A percentile compares a stretch with the other conserved stretches of the same genome.
phyloP scores from a whole-genome alignment of 768 basidiomycete species.

The Mycena indigotica region DNA sequence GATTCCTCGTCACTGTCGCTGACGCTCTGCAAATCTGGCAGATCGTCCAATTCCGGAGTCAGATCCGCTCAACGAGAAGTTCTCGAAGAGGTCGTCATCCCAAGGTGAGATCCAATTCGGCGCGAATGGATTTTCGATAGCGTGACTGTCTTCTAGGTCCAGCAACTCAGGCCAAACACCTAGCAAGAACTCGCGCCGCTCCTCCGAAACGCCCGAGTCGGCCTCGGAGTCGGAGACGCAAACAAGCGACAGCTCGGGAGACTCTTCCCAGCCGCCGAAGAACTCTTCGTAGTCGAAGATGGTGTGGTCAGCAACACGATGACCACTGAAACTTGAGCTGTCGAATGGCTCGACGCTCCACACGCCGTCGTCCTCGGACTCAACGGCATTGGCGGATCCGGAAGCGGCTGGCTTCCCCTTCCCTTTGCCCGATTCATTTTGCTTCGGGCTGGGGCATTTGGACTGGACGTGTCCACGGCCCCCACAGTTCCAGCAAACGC shows the following conservation, averaged over 20 bases:
- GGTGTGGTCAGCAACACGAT: background rate
- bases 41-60: background rate
- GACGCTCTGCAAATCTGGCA: background rate
- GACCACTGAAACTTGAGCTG: background rate
- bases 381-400: slow-evolving; percentile 13
- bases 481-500: slow-evolving; percentile 33
- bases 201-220: no score
- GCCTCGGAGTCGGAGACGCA: background rate
- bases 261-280: background rate
- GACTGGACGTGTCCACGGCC: slow-evolving; percentile 27
- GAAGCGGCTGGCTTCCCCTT: slow-evolving; percentile 13
- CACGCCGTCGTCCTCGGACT: slow-evolving; percentile 17
- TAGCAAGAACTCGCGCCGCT: no score
- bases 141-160: background rate
- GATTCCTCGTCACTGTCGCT: background rate
- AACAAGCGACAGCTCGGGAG: background rate
- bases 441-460: slow-evolving; percentile 27
- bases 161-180: background rate
- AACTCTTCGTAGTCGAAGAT: background rate
- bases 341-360: slow-evolving; percentile 1
- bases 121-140: background rate
- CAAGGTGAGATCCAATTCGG: background rate
- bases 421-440: slow-evolving; percentile 7
- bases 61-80: background rate
- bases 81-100: background rate